Percentiles rank a stretch among this genome's conserved stretches.
These are phyloP conservation scores for Saccharomyces mikatae DNA, from an alignment of 805 yeast species.

Conservation along the genomic window DNA sequence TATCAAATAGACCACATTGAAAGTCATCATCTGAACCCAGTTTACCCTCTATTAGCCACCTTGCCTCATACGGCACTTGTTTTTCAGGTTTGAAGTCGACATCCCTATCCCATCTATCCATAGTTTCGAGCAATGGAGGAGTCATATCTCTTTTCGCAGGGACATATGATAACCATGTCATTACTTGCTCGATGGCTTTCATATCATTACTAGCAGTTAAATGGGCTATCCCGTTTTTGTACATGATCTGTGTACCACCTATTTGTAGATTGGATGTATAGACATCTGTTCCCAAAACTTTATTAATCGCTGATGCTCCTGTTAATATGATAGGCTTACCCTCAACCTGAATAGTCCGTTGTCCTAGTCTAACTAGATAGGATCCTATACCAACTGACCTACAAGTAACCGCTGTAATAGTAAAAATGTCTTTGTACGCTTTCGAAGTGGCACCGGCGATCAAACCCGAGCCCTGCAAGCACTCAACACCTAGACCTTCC, in stretches of 20 bases:
- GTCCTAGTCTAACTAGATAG: constrained; percentile 90
- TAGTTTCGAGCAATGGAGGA: constrained; percentile 72
- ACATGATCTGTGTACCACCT: constrained; percentile 98
- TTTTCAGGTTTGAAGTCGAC: constrained; percentile 68
- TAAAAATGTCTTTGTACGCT: constrained; percentile 92
- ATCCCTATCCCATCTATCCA: constrained; percentile 87
- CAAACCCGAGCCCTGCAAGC: constrained; percentile 91
- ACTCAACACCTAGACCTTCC: constrained; percentile 95
- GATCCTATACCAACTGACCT: constrained; percentile 99
- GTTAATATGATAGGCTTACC: constrained; percentile 95
- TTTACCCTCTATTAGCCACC: constrained; percentile 81
- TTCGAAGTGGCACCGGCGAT: constrained; percentile 96
- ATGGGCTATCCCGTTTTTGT: constrained; percentile 92
- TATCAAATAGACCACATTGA: constrained; percentile 82
- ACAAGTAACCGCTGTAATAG: constrained; percentile 89
- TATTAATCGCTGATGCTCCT: constrained; percentile 97
- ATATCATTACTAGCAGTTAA: constrained; percentile 87
- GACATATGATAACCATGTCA: constrained; percentile 88
- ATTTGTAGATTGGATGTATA: constrained; percentile 90
- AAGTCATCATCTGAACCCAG: constrained; percentile 39
- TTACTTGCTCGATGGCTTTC: constrained; percentile 86
- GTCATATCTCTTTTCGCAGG: constrained; percentile 84
- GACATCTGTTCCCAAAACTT: constrained; percentile 88
- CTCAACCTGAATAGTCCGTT: constrained; percentile 93
- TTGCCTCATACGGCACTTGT: constrained; percentile 71